Conservation (phyloP, 768 basidiomycete species). For the Auriculariales sp. region DNA sequence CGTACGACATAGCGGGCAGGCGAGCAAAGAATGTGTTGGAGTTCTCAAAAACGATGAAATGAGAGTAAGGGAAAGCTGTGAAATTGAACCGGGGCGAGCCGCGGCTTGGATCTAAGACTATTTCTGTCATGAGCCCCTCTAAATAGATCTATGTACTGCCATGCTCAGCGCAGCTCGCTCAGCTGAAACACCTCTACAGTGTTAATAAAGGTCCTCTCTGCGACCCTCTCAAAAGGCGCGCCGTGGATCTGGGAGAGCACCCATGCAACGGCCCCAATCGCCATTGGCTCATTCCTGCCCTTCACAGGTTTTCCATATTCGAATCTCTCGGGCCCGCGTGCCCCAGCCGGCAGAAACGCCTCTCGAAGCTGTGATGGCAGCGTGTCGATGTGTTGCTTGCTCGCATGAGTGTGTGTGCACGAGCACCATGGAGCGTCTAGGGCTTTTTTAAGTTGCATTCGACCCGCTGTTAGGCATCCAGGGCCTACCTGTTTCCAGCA, state of each 20-base stretch:
- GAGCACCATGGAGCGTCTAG: slow-evolving; percentile 63
- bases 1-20: too few species aligned
- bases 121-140: too few species aligned
- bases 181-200: slow-evolving; percentile 45
- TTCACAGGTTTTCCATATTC: slow-evolving; percentile 47
- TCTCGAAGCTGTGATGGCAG: slow-evolving; percentile 31
- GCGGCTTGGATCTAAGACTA: too few species aligned
- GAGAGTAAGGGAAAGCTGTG: too few species aligned
- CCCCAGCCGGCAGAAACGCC: slow-evolving; percentile 36
- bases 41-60: too few species aligned
- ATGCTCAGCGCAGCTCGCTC: slow-evolving; percentile 15
- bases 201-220: slow-evolving; percentile 47
- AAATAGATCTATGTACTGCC: too few species aligned
- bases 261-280: slow-evolving; percentile 60
- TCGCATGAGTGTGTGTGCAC: slow-evolving; percentile 52
- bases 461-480: not conserved
- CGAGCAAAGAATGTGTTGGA: too few species aligned
- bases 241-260: slow-evolving; percentile 37
- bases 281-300: slow-evolving; percentile 60
- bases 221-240: slow-evolving; percentile 37
- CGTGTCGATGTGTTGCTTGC: slow-evolving; percentile 30
- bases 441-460: not conserved
- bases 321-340: slow-evolving; percentile 46
- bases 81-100: too few species aligned
- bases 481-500: slow-evolving; percentile 59